These are phyloP conservation scores for Alternaria metachromatica DNA, from an alignment of 2,329 filamentous ascomycete genomes.

Conservation along the genomic window DNA sequence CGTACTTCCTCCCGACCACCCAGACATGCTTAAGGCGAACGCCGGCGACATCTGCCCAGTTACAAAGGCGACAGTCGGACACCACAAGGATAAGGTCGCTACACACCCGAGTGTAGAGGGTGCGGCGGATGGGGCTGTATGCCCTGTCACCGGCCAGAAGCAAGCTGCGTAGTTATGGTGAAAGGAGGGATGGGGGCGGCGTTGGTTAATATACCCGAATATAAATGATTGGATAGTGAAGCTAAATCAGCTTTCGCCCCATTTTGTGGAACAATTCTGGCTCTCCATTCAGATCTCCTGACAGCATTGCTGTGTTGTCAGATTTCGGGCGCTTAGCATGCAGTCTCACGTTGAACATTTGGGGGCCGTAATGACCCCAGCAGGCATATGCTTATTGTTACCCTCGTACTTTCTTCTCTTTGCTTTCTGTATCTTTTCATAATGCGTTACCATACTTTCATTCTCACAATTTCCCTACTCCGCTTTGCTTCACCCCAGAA, in stretches of 20 bases:
- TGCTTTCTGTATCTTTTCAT: background rate
- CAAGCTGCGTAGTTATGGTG: constrained; percentile 18
- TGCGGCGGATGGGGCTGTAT: constrained; percentile 48
- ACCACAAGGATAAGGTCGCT: constrained; percentile 53
- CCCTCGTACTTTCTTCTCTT: fast-evolving
- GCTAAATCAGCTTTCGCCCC: background rate
- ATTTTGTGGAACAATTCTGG: background rate
- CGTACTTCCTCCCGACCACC: constrained; percentile 53
- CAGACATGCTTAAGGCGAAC: constrained; percentile 47
- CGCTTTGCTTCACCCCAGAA: background rate
- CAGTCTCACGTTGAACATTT: background rate
- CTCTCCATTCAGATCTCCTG: fast-evolving
- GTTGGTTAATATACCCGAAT: background rate
- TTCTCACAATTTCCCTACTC: background rate
- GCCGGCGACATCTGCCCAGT: constrained; percentile 51
- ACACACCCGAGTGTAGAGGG: constrained; percentile 50
- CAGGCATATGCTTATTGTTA: background rate
- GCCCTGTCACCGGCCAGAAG: constrained; percentile 51
- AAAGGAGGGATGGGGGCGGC: background rate
- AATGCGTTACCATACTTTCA: background rate
- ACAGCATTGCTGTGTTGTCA: background rate
- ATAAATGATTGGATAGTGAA: background rate
- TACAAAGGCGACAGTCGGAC: constrained; percentile 53
- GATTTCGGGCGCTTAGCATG: background rate
- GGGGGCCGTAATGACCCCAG: background rate